These are phyloP conservation scores for Ensete glaucum DNA, from an alignment of 176 grass and related monocot genomes.

Conservation along the genomic window DNA sequence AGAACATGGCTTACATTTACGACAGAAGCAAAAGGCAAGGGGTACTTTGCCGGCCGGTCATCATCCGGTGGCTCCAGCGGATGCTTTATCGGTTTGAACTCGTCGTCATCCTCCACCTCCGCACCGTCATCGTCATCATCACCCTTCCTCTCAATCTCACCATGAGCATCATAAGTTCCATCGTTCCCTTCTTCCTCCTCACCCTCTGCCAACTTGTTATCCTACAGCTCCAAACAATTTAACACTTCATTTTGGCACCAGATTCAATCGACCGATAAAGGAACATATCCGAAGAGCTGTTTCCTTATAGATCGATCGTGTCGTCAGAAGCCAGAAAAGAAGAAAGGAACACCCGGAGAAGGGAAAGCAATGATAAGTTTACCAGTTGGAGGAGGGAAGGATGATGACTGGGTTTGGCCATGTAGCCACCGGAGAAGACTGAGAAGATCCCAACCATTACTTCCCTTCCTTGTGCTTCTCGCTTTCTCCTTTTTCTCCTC, in stretches of 20 bases:
- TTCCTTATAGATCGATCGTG: background rate
- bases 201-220: background rate
- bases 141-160: background rate
- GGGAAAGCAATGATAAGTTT: background rate
- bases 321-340: background rate
- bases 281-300: too few species aligned
- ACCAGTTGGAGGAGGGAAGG: background rate
- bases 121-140: background rate
- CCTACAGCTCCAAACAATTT: background rate
- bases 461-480: background rate
- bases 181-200: background rate
- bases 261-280: background rate
- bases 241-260: background rate
- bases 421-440: background rate
- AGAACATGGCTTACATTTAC: background rate
- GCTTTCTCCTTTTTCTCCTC: too few species aligned
- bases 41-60: conserved; percentile 34
- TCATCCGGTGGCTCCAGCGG: conserved; percentile 42
- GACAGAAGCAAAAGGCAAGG: conserved; percentile 24
- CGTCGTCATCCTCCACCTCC: background rate
- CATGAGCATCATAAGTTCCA: background rate
- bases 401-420: background rate
- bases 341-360: background rate
- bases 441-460: background rate
- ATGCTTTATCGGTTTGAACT: conserved; percentile 37